Percentiles rank a stretch among this genome's conserved stretches.
Conservation (phyloP, 2,329 filamentous ascomycete genomes). For the Fusarium nematophilum region DNA sequence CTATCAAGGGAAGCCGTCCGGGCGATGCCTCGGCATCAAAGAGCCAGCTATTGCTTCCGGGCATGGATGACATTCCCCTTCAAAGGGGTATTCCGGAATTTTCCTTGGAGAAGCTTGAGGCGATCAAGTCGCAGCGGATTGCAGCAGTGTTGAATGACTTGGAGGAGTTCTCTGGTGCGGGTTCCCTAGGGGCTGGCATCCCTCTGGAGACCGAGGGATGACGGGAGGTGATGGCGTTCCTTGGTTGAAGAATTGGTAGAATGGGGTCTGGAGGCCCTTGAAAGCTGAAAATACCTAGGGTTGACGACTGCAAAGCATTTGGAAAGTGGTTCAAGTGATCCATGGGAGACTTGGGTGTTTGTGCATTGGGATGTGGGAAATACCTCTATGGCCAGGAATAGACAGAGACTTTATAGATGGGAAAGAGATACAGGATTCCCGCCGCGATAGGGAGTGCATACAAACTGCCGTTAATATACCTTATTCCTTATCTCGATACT, state of each 20-base stretch:
- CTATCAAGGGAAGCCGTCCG: neutral
- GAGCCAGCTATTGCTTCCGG: constrained; percentile 31
- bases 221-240: neutral
- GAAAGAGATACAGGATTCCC: too few relatives aligned
- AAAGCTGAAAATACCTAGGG: neutral
- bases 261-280: neutral
- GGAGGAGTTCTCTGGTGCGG: constrained; percentile 40
- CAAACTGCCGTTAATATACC: too few relatives aligned
- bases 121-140: constrained; percentile 34
- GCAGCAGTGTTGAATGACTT: constrained; percentile 39
- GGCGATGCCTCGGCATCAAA: neutral
- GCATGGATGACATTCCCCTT: constrained; percentile 1
- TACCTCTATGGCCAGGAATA: too few relatives aligned
- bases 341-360: too few relatives aligned
- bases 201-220: neutral
- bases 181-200: constrained; percentile 18
- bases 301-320: neutral
- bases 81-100: neutral
- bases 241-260: neutral
- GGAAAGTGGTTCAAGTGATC: too few relatives aligned
- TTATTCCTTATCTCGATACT: too few relatives aligned
- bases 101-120: constrained; percentile 8
- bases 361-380: too few relatives aligned
- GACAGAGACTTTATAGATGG: too few relatives aligned
- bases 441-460: too few relatives aligned